Base-by-base conservation (phyloP, 768 basidiomycete genomes). In the Hygrocybe coccinea region DNA sequence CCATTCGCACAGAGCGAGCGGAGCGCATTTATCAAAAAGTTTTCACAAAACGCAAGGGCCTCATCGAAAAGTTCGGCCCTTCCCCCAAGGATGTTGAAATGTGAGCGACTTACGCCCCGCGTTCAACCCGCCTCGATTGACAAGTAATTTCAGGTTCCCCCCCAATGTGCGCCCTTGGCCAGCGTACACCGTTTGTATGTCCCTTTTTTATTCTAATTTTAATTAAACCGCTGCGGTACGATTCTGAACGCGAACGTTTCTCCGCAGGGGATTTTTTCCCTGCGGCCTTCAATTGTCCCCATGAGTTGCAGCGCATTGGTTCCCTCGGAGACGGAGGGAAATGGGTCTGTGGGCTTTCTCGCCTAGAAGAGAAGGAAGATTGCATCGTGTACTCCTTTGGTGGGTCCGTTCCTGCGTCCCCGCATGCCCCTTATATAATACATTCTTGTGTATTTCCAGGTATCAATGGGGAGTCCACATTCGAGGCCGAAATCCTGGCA, bases 311-410 rank as follows among this genome's bases (percentile, higher is more conserved):
- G 56, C 77, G 80, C 11, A 62, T 78, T 9, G 79, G 80, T 38
- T 72, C n/a, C n/a, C 68, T 86, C 8, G 83, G 84, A 15, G 85
- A 86, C 63, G 85, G 85, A 11, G 85, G 86, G 12, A 87, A 86
- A 68, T 87, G 83, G 81, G 74, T 83, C 14, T 86, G 86, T 61
- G 86, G 86, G 2, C 62, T 86, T 22, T 80, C 79, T 21, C 74
- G 79, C n/a, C n/a, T 86, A 5, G 69, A 71, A 51, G 69, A 77
- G 50, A 84, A 85, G 66, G 67, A 67, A 19, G 72, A 80, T 46
- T 85, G 85, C 61, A 66, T 85, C 47, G 69, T 87, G 51, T 87
- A 86, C 59, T 81, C 83, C 2, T 75, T 86, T 51, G 85, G 83
- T 83, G 62, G 43, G 62, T 62, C 21, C 37, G 19, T 25, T 65